Evolutionary conservation across 1,284 basidiomycete genomes (phyloP), one percentile per base, ranked within the genome.

Genomic region (Trichosporon ovoides): DNA sequence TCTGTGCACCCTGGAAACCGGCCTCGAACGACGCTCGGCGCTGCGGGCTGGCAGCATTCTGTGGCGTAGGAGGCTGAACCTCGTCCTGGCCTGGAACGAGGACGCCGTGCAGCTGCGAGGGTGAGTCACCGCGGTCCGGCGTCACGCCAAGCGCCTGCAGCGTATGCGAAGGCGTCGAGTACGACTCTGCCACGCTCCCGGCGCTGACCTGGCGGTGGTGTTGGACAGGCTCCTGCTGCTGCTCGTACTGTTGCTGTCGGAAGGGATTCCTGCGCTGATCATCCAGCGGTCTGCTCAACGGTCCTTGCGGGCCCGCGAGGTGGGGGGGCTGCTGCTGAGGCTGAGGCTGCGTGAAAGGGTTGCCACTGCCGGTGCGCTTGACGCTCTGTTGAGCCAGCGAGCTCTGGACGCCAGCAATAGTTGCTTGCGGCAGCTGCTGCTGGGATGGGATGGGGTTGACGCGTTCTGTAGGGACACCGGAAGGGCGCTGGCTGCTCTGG

Each of bases 151-250:
- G 43, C 3, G 43, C 43, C 22, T 48, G 43, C 43, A 48, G 24
- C 16, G 43, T 48, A 22, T 48, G 43, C 43, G 43, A 48, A 22
- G 43, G 43, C 12, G 43, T 48, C 14, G 18, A 20, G 22, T 48
- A 48, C 24, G 43, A 48, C 22, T 48, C 43, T 14, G 43, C 43
- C 11, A 48, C 43, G 43, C 43, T 48, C 18, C 43, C 43, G 16
- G 43, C 43, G 24, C 43, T 48, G 22, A 48, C 43, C 43, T 48
- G 43, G 9, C 43, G 43, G 28, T 48, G 43, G 43, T 48, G 43
- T 22, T 48, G 43, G 14, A 48, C 24, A 16, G 43, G 43, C 28
- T 48, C 43, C 24, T 48, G 43, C 24, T 22, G 16, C 22, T 48
- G 22, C 13, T 9, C 16, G 24, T 48, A 48, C 14, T 22, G 43